Percentiles rank a stretch among this genome's conserved stretches.
Evolutionary conservation across 768 basidiomycete species (phyloP).

Genomic region (Dioszegia crocea): DNA sequence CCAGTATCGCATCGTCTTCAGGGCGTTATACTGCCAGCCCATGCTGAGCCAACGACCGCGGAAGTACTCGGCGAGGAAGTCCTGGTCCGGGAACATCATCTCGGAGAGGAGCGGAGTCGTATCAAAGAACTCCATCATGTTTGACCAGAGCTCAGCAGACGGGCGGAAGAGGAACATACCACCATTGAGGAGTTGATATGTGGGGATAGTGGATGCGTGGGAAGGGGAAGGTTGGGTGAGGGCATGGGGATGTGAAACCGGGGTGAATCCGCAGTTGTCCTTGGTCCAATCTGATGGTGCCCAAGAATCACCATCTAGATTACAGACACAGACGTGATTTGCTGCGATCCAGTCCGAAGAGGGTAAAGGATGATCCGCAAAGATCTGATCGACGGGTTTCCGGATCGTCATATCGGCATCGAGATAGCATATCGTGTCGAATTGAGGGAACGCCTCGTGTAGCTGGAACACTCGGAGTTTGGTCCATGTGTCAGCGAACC

Average conservation of each 20-base stretch:
- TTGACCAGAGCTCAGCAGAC: slow-evolving; percentile 2
- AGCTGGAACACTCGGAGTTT: slow-evolving; percentile 11
- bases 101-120: slow-evolving; percentile 5
- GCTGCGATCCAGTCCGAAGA: slow-evolving; percentile 2
- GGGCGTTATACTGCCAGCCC: slow-evolving; percentile 9
- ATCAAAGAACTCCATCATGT: slow-evolving; percentile 9
- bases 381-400: slow-evolving; percentile 4
- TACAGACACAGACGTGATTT: slow-evolving; percentile 7
- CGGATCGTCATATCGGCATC: slow-evolving; percentile 10
- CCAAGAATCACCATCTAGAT: slow-evolving; percentile 9
- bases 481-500: slow-evolving; percentile 12
- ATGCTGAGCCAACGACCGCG: background rate
- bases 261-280: slow-evolving; percentile 7
- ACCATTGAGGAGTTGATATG: slow-evolving; percentile 3
- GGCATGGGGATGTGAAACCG: background rate
- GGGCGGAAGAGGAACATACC: slow-evolving; percentile 8
- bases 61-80: slow-evolving; percentile 8
- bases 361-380: background rate
- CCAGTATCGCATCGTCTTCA: slow-evolving; percentile 11
- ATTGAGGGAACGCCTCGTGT: slow-evolving; percentile 9
- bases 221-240: slow-evolving; percentile 1
- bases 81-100: slow-evolving; percentile 13
- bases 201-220: background rate
- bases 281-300: slow-evolving; percentile 6
- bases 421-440: slow-evolving; percentile 6